phyloP scores from a whole-genome alignment of 257 asterid genomes.

The Plantago ovata region DNA sequence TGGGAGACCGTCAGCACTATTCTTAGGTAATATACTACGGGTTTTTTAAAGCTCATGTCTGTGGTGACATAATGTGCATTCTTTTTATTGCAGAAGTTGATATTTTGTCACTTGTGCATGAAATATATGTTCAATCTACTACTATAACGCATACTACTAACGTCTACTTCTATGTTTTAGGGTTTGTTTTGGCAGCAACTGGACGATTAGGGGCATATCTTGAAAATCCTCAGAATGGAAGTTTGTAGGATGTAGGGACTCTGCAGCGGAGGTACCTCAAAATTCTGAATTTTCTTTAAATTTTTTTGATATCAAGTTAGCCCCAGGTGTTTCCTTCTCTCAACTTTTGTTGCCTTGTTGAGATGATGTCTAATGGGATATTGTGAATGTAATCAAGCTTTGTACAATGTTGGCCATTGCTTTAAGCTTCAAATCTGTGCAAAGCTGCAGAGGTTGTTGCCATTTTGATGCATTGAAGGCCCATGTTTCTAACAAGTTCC shows the following conservation, averaged over 20 bases:
- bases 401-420: not conserved
- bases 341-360: not conserved
- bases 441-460: not conserved
- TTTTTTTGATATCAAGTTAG: not conserved
- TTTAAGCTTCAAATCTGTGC: not conserved
- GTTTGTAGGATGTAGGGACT: constrained; percentile 28
- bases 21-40: constrained; percentile 47
- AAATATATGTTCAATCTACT: no score
- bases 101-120: no score
- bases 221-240: constrained; percentile 50
- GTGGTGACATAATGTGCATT: no score
- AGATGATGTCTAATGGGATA: not conserved
- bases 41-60: not conserved
- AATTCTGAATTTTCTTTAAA: not conserved
- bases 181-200: constrained; percentile 56
- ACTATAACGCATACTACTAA: not conserved
- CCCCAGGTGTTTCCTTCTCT: not conserved
- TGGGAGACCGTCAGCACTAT: constrained; percentile 78
- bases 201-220: constrained; percentile 42
- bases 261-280: constrained; percentile 21
- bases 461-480: no score
- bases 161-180: constrained; percentile 22
- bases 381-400: not conserved
- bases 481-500: not conserved
- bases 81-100: no score